Evolutionary conservation across 768 basidiomycete species (phyloP).

Genomic region (Trametes maxima): DNA sequence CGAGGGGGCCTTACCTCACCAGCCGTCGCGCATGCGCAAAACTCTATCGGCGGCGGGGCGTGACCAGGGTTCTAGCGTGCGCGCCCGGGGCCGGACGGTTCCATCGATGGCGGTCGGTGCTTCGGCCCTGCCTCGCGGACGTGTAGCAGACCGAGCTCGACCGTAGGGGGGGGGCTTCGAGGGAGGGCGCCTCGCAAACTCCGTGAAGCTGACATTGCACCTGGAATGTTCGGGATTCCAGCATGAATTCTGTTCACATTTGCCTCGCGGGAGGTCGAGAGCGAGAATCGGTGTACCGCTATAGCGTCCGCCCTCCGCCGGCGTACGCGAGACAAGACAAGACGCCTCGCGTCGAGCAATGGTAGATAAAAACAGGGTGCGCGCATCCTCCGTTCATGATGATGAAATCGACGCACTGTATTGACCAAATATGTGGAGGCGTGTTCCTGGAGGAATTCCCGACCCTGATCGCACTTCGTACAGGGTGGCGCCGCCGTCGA

Average conservation of each 20-base stretch:
- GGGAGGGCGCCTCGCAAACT: background rate
- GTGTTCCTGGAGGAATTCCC: conserved; percentile 1
- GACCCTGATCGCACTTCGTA: conserved; percentile 19
- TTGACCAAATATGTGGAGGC: background rate
- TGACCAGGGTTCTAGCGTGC: conserved; percentile 18
- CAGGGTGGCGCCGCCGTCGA: background rate
- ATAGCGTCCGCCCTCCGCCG: conserved; percentile 7
- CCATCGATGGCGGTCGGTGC: conserved; percentile 14
- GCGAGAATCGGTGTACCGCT: background rate
- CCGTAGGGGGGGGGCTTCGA: background rate
- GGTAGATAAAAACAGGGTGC: background rate
- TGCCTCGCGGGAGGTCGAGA: background rate
- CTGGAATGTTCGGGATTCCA: background rate
- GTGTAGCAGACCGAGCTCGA: conserved; percentile 5
- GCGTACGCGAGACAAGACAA: background rate
- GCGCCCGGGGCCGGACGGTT: conserved; percentile 18
- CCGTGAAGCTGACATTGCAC: conserved; percentile 8
- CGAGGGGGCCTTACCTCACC: background rate
- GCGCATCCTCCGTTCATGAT: background rate
- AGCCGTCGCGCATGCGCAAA: conserved; percentile 16
- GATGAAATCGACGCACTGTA: conserved; percentile 1
- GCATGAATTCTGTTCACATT: background rate
- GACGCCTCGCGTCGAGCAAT: background rate
- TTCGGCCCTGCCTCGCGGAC: conserved; percentile 20
- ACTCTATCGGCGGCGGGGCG: conserved; percentile 6